Base-by-base conservation (phyloP, 441 rosid species). In the Pelargonium citronellum region DNA sequence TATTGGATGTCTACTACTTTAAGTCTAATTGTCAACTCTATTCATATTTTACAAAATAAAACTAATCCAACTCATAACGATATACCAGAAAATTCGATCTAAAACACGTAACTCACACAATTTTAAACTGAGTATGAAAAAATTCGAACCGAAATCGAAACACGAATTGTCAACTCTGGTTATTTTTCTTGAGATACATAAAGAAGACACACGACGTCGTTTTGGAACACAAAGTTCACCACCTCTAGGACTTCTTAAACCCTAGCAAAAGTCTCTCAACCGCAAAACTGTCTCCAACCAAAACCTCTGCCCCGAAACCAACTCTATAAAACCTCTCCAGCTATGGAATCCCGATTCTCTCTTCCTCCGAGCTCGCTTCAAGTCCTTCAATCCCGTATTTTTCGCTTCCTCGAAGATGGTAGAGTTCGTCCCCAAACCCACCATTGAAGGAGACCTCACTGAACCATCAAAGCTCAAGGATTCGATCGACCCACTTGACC, bases 351-450 rank as follows among this genome's bases (percentile, higher is more conserved):
- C 19, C 20, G 17, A 53, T 53, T 53, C 17, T 53, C 60, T 53
- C 60, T 53, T 16, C 60, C 51, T 46, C 5, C n/a, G 51, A 46
- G n/a, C 51, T 13, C 51, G n/a, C 10, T 46, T 13, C 51, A 10
- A 0, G 5, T 46, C 10, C 51, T 12, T 2, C 15, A 53, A 53
- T 53, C 60, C 60, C 60, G 19, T 53, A 7, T 0, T 43, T 27
- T 57, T 64, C 22, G n/a, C 51, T 24, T 67, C 64, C 44, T 68
- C 41, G 72, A 80, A 69, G 69, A 91, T 91, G 97, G 91, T 87
- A 65, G 86, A 87, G n/a, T 80, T 81, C 81, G 37, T 76, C 39
- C 15, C 85, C 68, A 72, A 82, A 49, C 76, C 78, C 70, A 17
- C 75, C 71, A 43, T 66, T 73, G 82, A 77, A 72, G 80, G 66